A percentile compares a stretch with the other conserved stretches of the same genome.
phyloP scores from a whole-genome alignment of 1,284 basidiomycete species.

The Boletus smithii region DNA sequence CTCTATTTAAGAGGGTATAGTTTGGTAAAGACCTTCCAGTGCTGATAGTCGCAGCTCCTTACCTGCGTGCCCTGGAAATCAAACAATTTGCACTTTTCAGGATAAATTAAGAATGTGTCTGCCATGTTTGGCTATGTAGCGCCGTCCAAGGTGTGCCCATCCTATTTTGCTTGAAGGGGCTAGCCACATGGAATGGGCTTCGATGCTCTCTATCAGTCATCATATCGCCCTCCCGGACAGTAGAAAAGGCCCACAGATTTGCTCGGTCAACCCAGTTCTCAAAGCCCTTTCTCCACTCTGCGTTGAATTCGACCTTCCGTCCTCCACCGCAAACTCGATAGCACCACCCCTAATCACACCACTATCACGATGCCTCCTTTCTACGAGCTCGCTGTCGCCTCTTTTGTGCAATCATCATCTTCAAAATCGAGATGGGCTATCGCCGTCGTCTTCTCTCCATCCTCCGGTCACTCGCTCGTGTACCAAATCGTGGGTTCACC shows the following conservation, averaged over 20 bases:
- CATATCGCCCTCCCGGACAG: conserved; percentile 8
- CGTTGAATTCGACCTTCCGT: too few species aligned
- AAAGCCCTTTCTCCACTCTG: too few species aligned
- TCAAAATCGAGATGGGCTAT: conserved; percentile 28
- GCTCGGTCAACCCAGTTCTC: too few species aligned
- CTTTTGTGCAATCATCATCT: conserved; percentile 23
- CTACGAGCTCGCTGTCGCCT: conserved; percentile 32
- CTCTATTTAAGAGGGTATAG: too few species aligned
- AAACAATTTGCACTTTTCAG: conserved; percentile 34
- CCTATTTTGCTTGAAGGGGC: conserved; percentile 25
- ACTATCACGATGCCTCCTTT: conserved; percentile 35
- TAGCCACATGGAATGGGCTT: conserved; percentile 26
- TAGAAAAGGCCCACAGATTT: conserved; percentile 22
- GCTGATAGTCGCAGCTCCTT: conserved; percentile 15
- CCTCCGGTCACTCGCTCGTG: conserved; percentile 30
- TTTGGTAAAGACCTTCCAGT: too few species aligned
- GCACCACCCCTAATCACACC: too few species aligned
- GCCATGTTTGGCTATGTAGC: conserved; percentile 26
- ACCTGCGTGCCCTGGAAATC: too few species aligned
- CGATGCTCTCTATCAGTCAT: conserved; percentile 17
- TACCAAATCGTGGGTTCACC: conserved; percentile 32
- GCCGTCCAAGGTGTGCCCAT: conserved; percentile 13
- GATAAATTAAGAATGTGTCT: conserved; percentile 28
- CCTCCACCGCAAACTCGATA: too few species aligned
- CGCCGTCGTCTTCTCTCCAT: conserved; percentile 29